Conservation (phyloP, 2,329 filamentous ascomycete genomes). For the Penicillium sp. region DNA sequence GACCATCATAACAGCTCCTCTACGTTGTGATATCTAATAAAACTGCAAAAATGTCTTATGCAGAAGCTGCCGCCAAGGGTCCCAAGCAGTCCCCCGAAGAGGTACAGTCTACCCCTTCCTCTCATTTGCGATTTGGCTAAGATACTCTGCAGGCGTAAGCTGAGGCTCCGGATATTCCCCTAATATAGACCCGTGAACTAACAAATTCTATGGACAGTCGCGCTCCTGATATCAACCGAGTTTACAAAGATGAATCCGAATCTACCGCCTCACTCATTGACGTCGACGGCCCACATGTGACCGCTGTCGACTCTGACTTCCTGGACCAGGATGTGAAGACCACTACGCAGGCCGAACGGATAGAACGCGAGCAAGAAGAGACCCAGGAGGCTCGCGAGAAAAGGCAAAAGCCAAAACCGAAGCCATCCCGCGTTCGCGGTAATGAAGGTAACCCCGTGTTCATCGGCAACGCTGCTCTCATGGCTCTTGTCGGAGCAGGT, state of each 20-base stretch:
- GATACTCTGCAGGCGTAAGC: constrained; percentile 43
- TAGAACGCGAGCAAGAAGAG: constrained; percentile 46
- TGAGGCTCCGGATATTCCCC: neutral
- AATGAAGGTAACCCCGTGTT: constrained; percentile 55
- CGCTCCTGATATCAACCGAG: constrained; percentile 44
- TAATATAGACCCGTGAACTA: neutral
- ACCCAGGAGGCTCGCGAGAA: constrained; percentile 34
- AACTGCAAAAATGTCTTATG: constrained; percentile 51
- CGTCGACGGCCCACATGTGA: constrained; percentile 53
- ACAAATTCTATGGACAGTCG: constrained; percentile 36
- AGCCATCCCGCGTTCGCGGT: constrained; percentile 32
- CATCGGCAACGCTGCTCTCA: constrained; percentile 51
- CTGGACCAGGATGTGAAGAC: constrained; percentile 50
- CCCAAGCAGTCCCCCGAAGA: constrained; percentile 54
- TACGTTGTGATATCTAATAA: neutral
- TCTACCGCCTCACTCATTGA: constrained; percentile 51
- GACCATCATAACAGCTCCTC: neutral
- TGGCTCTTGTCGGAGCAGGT: constrained; percentile 46
- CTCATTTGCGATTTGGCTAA: constrained; percentile 20
- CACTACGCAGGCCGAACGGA: constrained; percentile 51
- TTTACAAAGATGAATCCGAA: constrained; percentile 47
- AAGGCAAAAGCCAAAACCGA: constrained; percentile 39
- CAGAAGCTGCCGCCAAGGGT: constrained; percentile 53
- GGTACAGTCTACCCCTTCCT: constrained; percentile 36
- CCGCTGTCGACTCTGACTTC: constrained; percentile 48